Percentiles rank a stretch among this genome's conserved stretches.
Conservation (phyloP, 2,329 filamentous ascomycete species). For the Ascosphaera pollenicola region DNA sequence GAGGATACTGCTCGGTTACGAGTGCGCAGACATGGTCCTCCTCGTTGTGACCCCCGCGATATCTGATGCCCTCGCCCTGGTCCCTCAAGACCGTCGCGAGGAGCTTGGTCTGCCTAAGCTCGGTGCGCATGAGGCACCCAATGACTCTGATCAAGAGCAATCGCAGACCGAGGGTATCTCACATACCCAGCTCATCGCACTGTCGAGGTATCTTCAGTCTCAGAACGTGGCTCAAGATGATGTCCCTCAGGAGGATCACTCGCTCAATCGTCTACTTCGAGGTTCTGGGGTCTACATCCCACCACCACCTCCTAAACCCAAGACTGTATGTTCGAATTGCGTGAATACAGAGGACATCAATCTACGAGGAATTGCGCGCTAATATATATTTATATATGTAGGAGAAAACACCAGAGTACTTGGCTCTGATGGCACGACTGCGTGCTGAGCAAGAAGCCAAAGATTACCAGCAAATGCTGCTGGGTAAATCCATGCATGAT, state of each 20-base stretch:
- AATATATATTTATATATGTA: conserved; percentile 3
- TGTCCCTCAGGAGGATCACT: conserved; percentile 13
- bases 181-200: conserved; percentile 18
- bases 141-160: conserved; percentile 8
- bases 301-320: conserved; percentile 59
- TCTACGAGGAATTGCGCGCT: too few relatives aligned
- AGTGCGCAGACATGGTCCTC: conserved; percentile 16
- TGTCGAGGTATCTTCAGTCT: conserved; percentile 12
- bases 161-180: conserved; percentile 11
- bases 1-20: too few relatives aligned
- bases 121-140: conserved; percentile 6
- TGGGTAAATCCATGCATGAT: neutral
- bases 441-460: conserved; percentile 64
- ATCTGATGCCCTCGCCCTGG: conserved; percentile 15
- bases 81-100: conserved; percentile 12
- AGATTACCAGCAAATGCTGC: conserved; percentile 38
- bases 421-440: conserved; percentile 66
- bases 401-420: conserved; percentile 53
- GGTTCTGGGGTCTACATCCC: conserved; percentile 52
- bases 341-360: too few relatives aligned
- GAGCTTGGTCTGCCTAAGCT: conserved; percentile 13
- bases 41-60: conserved; percentile 19
- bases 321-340: conserved; percentile 36
- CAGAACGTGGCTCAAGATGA: conserved; percentile 6
- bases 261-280: conserved; percentile 47